Conservation (phyloP, 2,329 filamentous ascomycete species). For the Claviceps sorghi region DNA sequence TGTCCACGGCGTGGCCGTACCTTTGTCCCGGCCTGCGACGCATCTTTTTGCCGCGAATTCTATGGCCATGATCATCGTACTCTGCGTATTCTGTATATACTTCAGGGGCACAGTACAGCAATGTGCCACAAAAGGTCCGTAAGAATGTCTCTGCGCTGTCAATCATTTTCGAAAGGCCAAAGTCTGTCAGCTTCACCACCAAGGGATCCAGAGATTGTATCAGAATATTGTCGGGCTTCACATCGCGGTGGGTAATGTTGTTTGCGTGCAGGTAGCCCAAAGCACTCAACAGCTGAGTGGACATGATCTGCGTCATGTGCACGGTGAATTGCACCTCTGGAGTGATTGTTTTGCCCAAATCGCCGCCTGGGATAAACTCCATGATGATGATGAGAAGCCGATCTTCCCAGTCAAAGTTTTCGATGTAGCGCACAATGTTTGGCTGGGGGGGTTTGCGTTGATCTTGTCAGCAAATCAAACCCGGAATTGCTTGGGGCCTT, state of each 20-base stretch:
- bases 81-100: conserved; percentile 66
- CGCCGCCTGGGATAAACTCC: conserved; percentile 76
- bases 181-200: conserved; percentile 83
- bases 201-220: conserved; percentile 61
- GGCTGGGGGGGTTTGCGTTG: conserved; percentile 31
- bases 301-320: conserved; percentile 52
- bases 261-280: conserved; percentile 74
- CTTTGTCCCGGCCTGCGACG: conserved; percentile 45
- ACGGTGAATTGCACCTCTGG: conserved; percentile 52
- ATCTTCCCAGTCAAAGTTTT: conserved; percentile 69
- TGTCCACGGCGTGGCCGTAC: conserved; percentile 85
- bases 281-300: conserved; percentile 64
- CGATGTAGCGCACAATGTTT: conserved; percentile 84
- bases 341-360: conserved; percentile 61
- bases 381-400: conserved; percentile 92
- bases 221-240: conserved; percentile 96
- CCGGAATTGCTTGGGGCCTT: not conserved
- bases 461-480: not conserved
- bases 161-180: conserved; percentile 89
- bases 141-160: conserved; percentile 82
- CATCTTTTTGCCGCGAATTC: conserved; percentile 47
- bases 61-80: conserved; percentile 55
- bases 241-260: conserved; percentile 93
- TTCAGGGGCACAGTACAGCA: conserved; percentile 92
- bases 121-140: conserved; percentile 89